Conservation (phyloP, 2,329 filamentous ascomycete genomes). For the Nemania sp. region DNA sequence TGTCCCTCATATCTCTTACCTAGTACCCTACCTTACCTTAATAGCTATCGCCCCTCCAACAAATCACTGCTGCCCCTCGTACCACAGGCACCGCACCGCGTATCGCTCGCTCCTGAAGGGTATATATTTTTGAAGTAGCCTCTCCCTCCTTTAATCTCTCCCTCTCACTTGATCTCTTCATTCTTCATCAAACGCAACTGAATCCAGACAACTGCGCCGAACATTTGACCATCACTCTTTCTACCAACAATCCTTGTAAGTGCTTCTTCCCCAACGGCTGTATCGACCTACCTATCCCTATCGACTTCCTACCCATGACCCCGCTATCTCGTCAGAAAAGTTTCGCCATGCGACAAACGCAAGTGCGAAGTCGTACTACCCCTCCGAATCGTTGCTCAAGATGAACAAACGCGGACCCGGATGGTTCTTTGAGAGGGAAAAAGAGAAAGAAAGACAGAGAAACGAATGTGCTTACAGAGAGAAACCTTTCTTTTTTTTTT, state of each 20-base stretch:
- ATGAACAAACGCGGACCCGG: constrained; percentile 3
- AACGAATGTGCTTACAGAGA: background rate
- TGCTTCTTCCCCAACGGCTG: constrained; percentile 23
- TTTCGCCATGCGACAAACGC: constrained; percentile 8
- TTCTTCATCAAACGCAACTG: constrained; percentile 6
- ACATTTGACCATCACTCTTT: background rate
- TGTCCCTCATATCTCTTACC: constrained; percentile 27
- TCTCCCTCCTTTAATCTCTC: constrained; percentile 21
- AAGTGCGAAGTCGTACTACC: constrained; percentile 13
- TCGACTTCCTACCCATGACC: constrained; percentile 7
- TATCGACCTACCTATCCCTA: too few species aligned
- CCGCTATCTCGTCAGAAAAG: constrained; percentile 28
- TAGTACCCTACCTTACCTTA: too few species aligned
- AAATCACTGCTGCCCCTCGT: constrained; percentile 28
- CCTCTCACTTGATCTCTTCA: constrained; percentile 14
- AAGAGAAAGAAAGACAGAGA: background rate
- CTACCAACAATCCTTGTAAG: constrained; percentile 26
- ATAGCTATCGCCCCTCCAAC: constrained; percentile 28
- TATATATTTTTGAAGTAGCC: constrained; percentile 26
- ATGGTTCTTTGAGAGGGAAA: constrained; percentile 3
- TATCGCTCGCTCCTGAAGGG: constrained; percentile 10
- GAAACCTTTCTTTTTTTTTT: background rate
- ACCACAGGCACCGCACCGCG: constrained; percentile 20
- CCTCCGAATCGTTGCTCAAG: constrained; percentile 13
- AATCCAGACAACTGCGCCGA: constrained; percentile 4